Base-by-base conservation (phyloP, 2,329 filamentous ascomycete genomes). In the Cadophora sp. region DNA sequence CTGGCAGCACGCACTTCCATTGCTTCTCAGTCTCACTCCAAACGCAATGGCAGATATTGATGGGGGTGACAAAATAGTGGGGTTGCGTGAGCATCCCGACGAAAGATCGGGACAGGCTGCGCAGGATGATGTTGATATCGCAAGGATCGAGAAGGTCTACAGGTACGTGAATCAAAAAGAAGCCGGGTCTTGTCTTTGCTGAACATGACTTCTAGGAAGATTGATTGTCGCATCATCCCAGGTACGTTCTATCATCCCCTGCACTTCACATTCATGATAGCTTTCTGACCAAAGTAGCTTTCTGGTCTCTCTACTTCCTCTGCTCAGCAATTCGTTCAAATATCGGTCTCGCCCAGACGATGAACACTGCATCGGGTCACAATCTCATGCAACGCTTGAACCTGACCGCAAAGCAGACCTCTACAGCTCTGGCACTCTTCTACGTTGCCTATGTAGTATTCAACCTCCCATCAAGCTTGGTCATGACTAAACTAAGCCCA, bases 391-490 rank as follows among this genome's bases (percentile, higher is more conserved):
- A 87, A 1, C 85, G 91, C 45, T 85, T 97, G 60, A 77, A 88
- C 67, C 81, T 97, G 71, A 88, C 87, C 0, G 80, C 89, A 11
- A 91, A 91, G 73, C 90, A 97, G 79, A 89, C 93, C 18, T 96
- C 93, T 0, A 94, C 91, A 0, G 93, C 92, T 59, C 82, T 97
- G 47, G 92, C 94, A 4, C 83, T 97, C 18, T 97, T 97, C 82
- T 97, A 97, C 77, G 93, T 97, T 68, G 90, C 92, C 76, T 97
- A 97, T 79, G 93, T 97, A 68, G 80, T 97, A 63, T 96, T 97
- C 74, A 94, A 97, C 77, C 86, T 92, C 64, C 94, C 94, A 0
- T 96, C 93, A 5, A 97, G 97, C 78, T 83, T 97, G 70, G 81
- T 96, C 77, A 97, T 97, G 94, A 93, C 90, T 70, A 89, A 86